These are phyloP conservation scores for Pinus albicaulis DNA, from an alignment of 75 land plant species.

Conservation along the genomic window DNA sequence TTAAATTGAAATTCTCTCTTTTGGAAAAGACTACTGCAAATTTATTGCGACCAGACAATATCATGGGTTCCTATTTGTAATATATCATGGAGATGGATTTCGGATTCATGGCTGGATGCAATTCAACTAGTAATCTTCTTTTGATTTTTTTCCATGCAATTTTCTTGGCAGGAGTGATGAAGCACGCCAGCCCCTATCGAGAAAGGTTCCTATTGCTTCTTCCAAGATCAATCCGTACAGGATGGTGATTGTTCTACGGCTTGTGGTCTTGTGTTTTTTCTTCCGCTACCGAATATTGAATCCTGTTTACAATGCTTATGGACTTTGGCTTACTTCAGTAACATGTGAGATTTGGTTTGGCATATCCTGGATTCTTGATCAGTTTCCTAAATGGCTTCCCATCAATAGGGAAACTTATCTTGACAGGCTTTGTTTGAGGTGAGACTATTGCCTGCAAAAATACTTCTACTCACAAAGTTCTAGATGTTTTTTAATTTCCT, in stretches of 20 bases:
- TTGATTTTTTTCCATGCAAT: not conserved
- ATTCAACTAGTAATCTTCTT: not conserved
- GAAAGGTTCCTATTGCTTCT: slow-evolving; percentile 23
- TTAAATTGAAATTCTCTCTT: not conserved
- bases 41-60: not conserved
- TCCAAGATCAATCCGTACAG: slow-evolving; percentile 30
- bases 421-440: slow-evolving; percentile 28
- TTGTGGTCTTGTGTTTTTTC: slow-evolving; percentile 28
- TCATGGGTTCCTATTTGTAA: not conserved
- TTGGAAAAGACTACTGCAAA: slow-evolving; percentile 1
- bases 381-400: slow-evolving; percentile 37
- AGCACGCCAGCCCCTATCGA: slow-evolving; percentile 29
- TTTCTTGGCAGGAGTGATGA: slow-evolving; percentile 30
- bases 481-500: not conserved
- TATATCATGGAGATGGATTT: not conserved
- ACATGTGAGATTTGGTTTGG: slow-evolving; percentile 41
- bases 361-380: slow-evolving; percentile 36
- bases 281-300: slow-evolving; percentile 30
- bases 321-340: slow-evolving; percentile 27
- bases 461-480: not conserved
- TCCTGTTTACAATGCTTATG: slow-evolving; percentile 24
- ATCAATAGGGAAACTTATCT: slow-evolving; percentile 30
- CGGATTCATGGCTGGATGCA: not conserved
- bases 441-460: not conserved
- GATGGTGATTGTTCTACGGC: slow-evolving; percentile 26